phyloP scores from a whole-genome alignment of 2,329 filamentous ascomycete species.

The Fusarium stilboides region DNA sequence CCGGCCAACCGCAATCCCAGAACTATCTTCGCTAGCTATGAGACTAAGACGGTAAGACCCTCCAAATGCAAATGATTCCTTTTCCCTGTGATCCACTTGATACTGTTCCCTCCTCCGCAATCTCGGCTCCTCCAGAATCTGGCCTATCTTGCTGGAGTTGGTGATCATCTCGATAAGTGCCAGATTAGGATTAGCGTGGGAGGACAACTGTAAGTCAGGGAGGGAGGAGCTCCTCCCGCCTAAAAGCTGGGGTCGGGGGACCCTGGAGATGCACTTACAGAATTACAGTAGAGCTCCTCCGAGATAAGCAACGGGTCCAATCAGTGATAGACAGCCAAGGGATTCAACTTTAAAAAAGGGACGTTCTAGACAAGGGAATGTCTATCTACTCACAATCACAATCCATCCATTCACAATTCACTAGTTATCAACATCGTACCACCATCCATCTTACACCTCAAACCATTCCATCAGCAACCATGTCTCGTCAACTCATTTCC shows the following conservation, averaged over 20 bases:
- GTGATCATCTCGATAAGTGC: neutral
- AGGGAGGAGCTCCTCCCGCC: slow-evolving; percentile 29
- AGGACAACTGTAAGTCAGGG: neutral
- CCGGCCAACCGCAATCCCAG: too few species aligned
- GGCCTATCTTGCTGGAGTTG: neutral
- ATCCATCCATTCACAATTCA: neutral
- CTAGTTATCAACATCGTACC: slow-evolving; percentile 9
- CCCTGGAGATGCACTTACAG: neutral
- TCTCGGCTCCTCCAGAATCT: neutral
- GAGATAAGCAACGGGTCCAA: slow-evolving; percentile 4
- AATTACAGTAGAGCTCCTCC: slow-evolving; percentile 23
- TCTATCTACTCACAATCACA: neutral
- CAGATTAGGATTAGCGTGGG: neutral
- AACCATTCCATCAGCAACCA: slow-evolving; percentile 39
- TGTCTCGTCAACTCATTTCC: slow-evolving; percentile 63
- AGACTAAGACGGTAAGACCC: neutral
- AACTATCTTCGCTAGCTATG: neutral
- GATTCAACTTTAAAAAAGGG: slow-evolving; percentile 7
- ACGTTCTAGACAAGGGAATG: neutral
- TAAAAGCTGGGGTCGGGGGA: neutral
- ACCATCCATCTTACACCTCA: neutral
- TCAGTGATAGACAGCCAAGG: neutral
- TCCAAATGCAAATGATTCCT: neutral
- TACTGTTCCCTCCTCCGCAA: neutral
- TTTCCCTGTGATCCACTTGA: slow-evolving; percentile 4